These are phyloP conservation scores for Cercospora canescens DNA, from an alignment of 2,329 filamentous ascomycete genomes.

Conservation along the genomic window DNA sequence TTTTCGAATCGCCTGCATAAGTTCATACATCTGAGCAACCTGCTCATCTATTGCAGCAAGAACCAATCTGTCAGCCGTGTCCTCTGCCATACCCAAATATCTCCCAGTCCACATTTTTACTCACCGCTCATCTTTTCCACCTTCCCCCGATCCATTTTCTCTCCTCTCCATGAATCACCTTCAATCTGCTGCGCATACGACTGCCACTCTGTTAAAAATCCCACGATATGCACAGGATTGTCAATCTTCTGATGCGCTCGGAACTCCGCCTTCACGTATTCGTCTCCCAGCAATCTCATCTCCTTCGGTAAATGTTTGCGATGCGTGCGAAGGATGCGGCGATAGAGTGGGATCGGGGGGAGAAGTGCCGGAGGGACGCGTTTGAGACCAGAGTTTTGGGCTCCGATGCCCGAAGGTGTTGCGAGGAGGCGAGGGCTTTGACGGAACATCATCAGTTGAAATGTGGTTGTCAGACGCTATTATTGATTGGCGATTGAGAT, in stretches of 20 bases:
- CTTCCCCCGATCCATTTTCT: constrained; percentile 79
- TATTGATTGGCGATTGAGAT: too few relatives aligned
- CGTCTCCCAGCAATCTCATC: constrained; percentile 79
- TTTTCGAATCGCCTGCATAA: constrained; percentile 78
- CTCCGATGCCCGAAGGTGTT: constrained; percentile 34
- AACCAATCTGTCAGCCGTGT: constrained; percentile 37
- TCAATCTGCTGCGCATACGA: constrained; percentile 90
- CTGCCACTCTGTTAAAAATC: constrained; percentile 98
- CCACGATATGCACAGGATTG: constrained; percentile 90
- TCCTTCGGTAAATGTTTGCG: constrained; percentile 73
- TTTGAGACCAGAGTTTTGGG: constrained; percentile 28
- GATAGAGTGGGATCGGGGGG: constrained; percentile 85
- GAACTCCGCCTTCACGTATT: constrained; percentile 93
- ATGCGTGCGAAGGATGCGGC: constrained; percentile 82
- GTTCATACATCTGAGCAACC: constrained; percentile 86
- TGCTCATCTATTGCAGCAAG: constrained; percentile 64
- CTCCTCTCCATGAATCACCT: constrained; percentile 80
- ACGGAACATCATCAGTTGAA: constrained; percentile 12
- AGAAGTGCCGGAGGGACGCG: constrained; percentile 67
- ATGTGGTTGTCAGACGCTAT: neutral
- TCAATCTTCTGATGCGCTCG: constrained; percentile 79
- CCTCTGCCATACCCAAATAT: neutral
- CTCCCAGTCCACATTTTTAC: constrained; percentile 34
- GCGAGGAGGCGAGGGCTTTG: constrained; percentile 32
- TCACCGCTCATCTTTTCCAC: constrained; percentile 91